Conservation (phyloP, 1,284 basidiomycete genomes). For the Leccinum griseonigrum region DNA sequence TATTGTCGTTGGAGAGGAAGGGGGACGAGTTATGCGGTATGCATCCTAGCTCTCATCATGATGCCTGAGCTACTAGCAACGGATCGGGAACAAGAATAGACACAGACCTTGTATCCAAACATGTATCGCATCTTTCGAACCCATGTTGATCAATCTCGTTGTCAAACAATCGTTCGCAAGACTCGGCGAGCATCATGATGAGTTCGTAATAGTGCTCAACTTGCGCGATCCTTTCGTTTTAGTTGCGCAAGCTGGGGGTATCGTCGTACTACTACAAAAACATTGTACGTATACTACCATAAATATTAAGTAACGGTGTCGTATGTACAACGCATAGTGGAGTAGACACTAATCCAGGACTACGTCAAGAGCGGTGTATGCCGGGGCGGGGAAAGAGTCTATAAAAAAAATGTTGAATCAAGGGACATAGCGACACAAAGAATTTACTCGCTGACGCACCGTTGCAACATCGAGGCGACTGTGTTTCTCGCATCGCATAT, state of each 20-base stretch:
- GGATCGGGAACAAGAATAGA: neutral
- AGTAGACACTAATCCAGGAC: neutral
- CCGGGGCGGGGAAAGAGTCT: neutral
- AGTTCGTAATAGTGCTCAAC: constrained; percentile 65
- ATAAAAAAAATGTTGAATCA: neutral
- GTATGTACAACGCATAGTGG: neutral
- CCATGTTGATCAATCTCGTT: constrained; percentile 83
- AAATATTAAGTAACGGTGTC: neutral
- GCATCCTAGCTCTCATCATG: no score
- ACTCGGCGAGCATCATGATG: constrained; percentile 57
- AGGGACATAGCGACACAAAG: neutral
- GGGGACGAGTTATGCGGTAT: no score
- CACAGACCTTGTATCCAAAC: constrained; percentile 75
- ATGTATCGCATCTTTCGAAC: constrained; percentile 88
- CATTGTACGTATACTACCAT: neutral
- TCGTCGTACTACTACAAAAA: no score
- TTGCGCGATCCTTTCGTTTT: constrained; percentile 32
- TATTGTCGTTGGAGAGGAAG: no score
- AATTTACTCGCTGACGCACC: neutral
- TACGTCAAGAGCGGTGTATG: neutral
- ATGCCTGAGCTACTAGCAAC: no score
- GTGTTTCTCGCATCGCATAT: neutral
- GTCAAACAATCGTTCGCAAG: constrained; percentile 90
- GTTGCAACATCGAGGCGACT: neutral
- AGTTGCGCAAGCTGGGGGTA: no score